These are phyloP conservation scores for Naganishia cerealis DNA, from an alignment of 1,284 basidiomycete species.

Conservation along the genomic window DNA sequence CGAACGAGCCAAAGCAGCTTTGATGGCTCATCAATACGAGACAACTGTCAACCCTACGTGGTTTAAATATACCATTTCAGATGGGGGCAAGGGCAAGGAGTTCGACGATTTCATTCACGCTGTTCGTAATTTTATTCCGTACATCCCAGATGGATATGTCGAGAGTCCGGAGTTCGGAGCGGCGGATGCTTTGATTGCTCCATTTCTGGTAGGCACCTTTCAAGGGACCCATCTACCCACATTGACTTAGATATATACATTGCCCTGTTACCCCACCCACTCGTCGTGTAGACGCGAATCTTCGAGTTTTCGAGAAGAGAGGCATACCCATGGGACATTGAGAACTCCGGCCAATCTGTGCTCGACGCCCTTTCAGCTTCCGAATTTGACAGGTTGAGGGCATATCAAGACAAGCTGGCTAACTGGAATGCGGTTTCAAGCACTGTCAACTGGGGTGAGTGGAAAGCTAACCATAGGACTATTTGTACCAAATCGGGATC, in stretches of 20 bases:
- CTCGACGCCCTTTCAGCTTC: constrained; percentile 17
- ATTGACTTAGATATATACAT: background rate
- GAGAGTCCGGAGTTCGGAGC: constrained; percentile 24
- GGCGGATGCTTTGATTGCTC: constrained; percentile 33
- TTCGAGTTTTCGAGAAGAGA: constrained; percentile 24
- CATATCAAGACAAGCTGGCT: constrained; percentile 30
- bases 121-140: constrained; percentile 21
- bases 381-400: constrained; percentile 26
- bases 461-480: background rate
- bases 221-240: background rate
- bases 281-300: constrained; percentile 27
- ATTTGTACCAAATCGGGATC: background rate
- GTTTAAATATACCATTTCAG: constrained; percentile 21
- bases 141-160: constrained; percentile 26
- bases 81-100: constrained; percentile 24
- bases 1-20: constrained; percentile 61
- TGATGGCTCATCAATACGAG: constrained; percentile 59
- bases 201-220: constrained; percentile 28
- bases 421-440: constrained; percentile 27
- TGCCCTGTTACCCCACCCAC: background rate
- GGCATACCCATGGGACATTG: constrained; percentile 23
- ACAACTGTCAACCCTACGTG: constrained; percentile 54
- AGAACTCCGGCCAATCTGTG: constrained; percentile 22
- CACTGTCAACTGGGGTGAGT: constrained; percentile 29
- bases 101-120: constrained; percentile 21